A percentile compares a stretch with the other conserved stretches of the same genome.
Evolutionary conservation across 1,284 basidiomycete species (phyloP).

Genomic region (Hemileia vastatrix): DNA sequence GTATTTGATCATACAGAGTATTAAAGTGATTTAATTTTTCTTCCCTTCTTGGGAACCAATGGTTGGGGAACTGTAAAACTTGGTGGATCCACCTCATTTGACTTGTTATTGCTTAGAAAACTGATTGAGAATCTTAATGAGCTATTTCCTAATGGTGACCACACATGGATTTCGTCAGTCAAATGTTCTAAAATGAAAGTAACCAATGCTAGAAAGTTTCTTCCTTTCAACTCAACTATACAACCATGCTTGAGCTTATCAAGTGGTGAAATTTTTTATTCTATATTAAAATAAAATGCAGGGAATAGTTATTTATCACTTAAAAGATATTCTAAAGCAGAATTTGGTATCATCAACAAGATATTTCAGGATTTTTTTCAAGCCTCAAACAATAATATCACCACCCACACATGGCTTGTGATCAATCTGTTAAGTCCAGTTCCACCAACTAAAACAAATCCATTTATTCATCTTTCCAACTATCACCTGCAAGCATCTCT

Average conservation of each 20-base stretch:
- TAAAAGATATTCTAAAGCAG: background rate
- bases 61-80: no score
- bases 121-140: no score
- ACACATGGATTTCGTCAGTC: no score
- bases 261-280: background rate
- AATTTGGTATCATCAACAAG: background rate
- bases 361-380: background rate
- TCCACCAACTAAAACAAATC: background rate
- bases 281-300: background rate
- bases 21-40: no score
- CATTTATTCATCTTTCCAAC: background rate
- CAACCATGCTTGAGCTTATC: background rate
- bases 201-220: background rate
- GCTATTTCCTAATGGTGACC: no score
- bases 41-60: background rate
- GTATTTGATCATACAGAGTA: no score
- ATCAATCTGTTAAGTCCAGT: background rate
- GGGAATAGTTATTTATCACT: slow-evolving; percentile 1
- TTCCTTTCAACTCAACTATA: background rate
- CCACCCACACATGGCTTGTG: background rate
- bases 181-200: no score
- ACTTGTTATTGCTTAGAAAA: no score
- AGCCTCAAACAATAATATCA: background rate
- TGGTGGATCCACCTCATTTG: no score
- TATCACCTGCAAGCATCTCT: no score